phyloP scores from a whole-genome alignment of 768 basidiomycete species.

The Suillus paluster region DNA sequence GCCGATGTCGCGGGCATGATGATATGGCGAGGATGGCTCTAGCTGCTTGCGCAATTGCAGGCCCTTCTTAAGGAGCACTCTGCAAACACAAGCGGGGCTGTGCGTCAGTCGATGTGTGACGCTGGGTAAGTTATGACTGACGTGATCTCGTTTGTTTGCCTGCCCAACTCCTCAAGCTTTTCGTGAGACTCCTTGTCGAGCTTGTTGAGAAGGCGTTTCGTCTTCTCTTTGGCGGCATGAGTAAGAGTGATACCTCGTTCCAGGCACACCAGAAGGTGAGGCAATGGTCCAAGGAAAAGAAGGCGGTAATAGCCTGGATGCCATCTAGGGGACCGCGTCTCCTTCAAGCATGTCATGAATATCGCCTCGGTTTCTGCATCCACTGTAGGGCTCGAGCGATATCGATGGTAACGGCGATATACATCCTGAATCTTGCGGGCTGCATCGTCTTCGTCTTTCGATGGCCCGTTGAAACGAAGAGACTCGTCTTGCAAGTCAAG shows the following conservation, averaged over 20 bases:
- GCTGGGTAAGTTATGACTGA: conserved; percentile 23
- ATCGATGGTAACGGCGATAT: conserved; percentile 13
- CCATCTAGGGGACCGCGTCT: conserved; percentile 34
- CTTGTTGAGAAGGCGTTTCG: conserved; percentile 29
- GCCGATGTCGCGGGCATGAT: conserved; percentile 24
- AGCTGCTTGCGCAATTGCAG: conserved; percentile 33
- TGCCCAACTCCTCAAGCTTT: conserved; percentile 38
- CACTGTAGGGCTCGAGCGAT: not conserved
- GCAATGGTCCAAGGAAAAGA: conserved; percentile 43
- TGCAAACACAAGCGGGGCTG: conserved; percentile 14
- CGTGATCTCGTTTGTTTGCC: conserved; percentile 36
- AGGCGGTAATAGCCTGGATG: conserved; percentile 35
- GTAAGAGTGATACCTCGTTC: conserved; percentile 33
- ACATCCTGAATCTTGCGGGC: conserved; percentile 28
- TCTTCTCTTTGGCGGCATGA: conserved; percentile 31
- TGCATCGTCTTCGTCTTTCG: conserved; percentile 29
- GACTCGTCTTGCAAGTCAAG: conserved; percentile 14
- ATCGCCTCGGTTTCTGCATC: conserved; percentile 23
- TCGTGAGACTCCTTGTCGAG: conserved; percentile 33
- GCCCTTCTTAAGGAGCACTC: conserved; percentile 31
- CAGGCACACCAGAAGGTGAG: conserved; percentile 46
- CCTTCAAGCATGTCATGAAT: conserved; percentile 34
- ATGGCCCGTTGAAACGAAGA: conserved; percentile 20
- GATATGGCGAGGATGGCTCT: conserved; percentile 35
- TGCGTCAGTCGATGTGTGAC: not conserved